Evolutionary conservation across 2,329 filamentous ascomycete genomes (phyloP), one percentile per base, ranked within the genome.

Genomic region (Botryosphaeria dothidea): DNA sequence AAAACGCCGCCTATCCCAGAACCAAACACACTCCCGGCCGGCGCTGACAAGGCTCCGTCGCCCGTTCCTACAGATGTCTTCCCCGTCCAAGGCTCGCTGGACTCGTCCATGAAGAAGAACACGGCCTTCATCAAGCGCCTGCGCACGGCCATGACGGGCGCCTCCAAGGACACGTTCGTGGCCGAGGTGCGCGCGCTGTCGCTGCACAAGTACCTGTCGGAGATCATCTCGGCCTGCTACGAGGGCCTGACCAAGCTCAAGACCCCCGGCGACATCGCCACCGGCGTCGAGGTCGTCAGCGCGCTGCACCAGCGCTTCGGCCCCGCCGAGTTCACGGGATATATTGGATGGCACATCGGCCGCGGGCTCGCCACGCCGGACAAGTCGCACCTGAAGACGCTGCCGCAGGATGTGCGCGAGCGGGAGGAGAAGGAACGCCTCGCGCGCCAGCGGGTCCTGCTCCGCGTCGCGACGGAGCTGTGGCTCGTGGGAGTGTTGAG

Each of bases 111-210:
- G 78, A 97, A 97, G 82, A 98, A 97, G 83, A 98, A 98, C 73
- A 98, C 94, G 3, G 93, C 93, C 69, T 97, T 98, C 78, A 98
- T 98, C 75, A 97, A 97, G 80, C 92, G 94, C 73, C 85, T 98
- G 64, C 92, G 94, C 71, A 97, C 94, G 66, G 92, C 92, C 66
- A 89, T 98, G 68, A 93, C 91, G 68, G 82, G 92, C 56, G 84
- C 92, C 65, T 92, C 91, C 64, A 88, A 93, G 63, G 83, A 86
- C 69, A 95, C 92, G 66, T 96, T 98, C 79, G 82, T 97, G 54
- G 88, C 94, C 76, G 94, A 98, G 75, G 93, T 97, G 72, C 90
- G 91, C 72, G 91, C 92, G 27, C 85, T 98, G 29, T 97, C 93
- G 70, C 85, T 98, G 58, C 92, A 94, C 84, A 97, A 97, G 77